phyloP scores from a whole-genome alignment of 257 asterid species.

The Haberlea rhodopensis region DNA sequence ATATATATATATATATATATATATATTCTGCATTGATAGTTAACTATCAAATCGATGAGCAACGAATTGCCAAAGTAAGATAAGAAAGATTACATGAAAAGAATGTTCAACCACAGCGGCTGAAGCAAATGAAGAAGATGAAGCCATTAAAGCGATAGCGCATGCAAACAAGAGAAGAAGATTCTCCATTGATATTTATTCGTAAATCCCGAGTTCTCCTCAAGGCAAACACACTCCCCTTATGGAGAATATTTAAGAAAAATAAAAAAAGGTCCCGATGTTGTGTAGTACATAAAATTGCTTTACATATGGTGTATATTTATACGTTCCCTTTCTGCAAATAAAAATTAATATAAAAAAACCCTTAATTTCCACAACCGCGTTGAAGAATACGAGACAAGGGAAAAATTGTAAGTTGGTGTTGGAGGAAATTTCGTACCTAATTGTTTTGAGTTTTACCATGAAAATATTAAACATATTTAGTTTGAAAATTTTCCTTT shows the following conservation, averaged over 20 bases:
- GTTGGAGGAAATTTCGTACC: constrained; percentile 34
- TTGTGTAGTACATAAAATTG: background rate
- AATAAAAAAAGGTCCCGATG: background rate
- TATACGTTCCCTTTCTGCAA: too few species aligned
- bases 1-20: too few species aligned
- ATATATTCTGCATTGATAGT: too few species aligned
- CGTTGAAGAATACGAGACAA: constrained; percentile 27
- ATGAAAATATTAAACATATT: constrained; percentile 24
- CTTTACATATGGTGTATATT: background rate
- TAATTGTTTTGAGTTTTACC: constrained; percentile 38
- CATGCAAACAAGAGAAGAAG: constrained; percentile 21
- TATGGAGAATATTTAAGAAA: background rate
- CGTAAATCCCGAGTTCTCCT: background rate
- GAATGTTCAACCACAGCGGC: constrained; percentile 67
- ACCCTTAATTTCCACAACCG: constrained; percentile 21
- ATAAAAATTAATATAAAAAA: too few species aligned
- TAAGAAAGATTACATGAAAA: constrained; percentile 43
- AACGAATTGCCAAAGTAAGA: background rate
- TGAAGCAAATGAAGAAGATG: constrained; percentile 36
- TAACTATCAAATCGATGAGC: too few species aligned
- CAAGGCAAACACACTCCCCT: background rate
- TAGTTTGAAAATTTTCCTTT: background rate
- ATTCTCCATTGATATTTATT: constrained; percentile 35
- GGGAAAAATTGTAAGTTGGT: constrained; percentile 13
- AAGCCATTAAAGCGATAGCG: constrained; percentile 32